Percentiles rank a stretch among this genome's conserved stretches.
These are phyloP conservation scores for Apostasia shenzhenica DNA, from an alignment of 106 monocot genomes.

Conservation along the genomic window DNA sequence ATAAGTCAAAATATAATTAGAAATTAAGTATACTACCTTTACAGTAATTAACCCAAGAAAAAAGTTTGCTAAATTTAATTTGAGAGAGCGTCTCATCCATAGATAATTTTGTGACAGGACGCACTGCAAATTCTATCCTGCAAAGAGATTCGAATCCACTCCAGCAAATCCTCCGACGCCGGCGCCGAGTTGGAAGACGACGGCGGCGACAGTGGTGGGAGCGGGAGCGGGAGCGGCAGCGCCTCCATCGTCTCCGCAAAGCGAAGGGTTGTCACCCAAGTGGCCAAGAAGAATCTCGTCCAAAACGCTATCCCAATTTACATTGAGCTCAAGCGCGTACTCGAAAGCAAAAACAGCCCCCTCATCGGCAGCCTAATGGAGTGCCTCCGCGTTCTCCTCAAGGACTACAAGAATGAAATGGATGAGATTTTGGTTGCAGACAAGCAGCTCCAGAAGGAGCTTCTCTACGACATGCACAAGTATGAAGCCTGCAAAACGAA, in stretches of 20 bases:
- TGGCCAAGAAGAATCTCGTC: constrained; percentile 87
- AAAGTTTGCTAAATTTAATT: no score
- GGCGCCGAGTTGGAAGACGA: constrained; percentile 63
- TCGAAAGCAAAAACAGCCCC: constrained; percentile 87
- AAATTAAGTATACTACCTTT: no score
- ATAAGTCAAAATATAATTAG: no score
- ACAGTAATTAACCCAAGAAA: no score
- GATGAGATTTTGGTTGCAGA: constrained; percentile 92
- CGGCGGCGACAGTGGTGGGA: constrained; percentile 19
- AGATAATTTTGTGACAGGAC: constrained; percentile 35
- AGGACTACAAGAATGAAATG: constrained; percentile 90
- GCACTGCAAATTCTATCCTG: constrained; percentile 71
- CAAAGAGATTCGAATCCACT: constrained; percentile 88
- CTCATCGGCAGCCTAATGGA: constrained; percentile 88
- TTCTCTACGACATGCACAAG: constrained; percentile 89
- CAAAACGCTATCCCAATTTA: constrained; percentile 89
- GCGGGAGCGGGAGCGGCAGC: neutral
- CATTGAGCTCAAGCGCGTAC: constrained; percentile 82
- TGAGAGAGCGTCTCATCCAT: neutral
- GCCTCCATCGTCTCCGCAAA: constrained; percentile 34
- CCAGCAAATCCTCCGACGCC: constrained; percentile 26
- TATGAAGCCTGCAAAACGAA: constrained; percentile 55
- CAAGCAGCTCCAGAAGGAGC: constrained; percentile 92
- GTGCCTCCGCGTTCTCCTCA: constrained; percentile 68
- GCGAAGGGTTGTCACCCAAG: constrained; percentile 76